Base-by-base conservation (phyloP, 2,329 filamentous ascomycete species). In the Scytalidium lignicola region DNA sequence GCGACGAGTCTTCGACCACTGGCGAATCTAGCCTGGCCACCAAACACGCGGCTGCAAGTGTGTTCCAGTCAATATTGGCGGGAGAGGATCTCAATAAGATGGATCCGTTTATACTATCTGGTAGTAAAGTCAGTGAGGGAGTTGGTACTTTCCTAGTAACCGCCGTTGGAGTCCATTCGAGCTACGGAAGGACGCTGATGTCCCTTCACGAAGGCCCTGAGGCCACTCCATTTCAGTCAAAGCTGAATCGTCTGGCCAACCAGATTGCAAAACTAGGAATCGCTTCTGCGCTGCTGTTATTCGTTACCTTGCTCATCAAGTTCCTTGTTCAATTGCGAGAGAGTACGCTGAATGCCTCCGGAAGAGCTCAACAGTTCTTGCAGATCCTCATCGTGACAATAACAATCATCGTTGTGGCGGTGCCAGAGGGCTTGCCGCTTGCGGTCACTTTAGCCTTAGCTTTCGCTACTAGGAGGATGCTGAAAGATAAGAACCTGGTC, bases 201-300 rank as follows among this genome's bases (percentile, higher is more conserved):
- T 87, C 86, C 29, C 70, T 92, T 10, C 82, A 86, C 53, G 85
- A 88, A 57, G 85, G 89, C 53, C 82, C 83, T 49, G 83, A 91
- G 62, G 85, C 87, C 20, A 92, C 88, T 1, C 88, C 88, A 2
- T 67, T 92, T 7, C 88, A 92, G 65, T 83, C 79, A 2, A 91
- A 90, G 66, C 72, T 92, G 51, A 90, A 90, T 56, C 74, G 82
- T 3, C 73, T 92, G 17, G 88, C 88, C 6, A 87, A 89, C 59
- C 86, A 90, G 60, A 90, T 92, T 58, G 84, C 84, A n/a, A 87
- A 87, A 62, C 74, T 87, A 40, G 84, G 84, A 68, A 80, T 84
- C 56, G 80, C 79, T 52, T 83, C 88, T 43, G 88, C 86, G 47
- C 69, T 88, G 15, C 67, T 91, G 8, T 74, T 92, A n/a, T 92